Evolutionary conservation across 208 protist species (phyloP), one percentile per base, ranked within the genome.

Genomic region (Trypanosoma cruzi): DNA sequence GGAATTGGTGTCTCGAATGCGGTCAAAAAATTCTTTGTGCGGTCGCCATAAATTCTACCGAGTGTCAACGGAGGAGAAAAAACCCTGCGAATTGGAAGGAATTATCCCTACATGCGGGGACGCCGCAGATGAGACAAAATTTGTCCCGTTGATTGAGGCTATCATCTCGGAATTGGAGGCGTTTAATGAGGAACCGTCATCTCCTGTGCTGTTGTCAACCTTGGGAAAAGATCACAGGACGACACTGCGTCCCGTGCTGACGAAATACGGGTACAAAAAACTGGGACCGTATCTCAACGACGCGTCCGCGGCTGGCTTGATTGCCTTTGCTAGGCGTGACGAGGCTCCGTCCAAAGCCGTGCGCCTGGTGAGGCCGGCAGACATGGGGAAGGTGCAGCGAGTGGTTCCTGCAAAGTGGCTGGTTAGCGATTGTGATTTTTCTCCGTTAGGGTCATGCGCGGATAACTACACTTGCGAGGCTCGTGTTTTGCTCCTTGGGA

Each of bases 401-500:
- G 77, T 65, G 62, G 74, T 71, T 24, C 82, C 82, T n/a, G 80
- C 75, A 42, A 78, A 59, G 59, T 93, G 90, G 87, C 86, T 90
- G 59, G 22, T 44, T 54, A 48, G 20, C 13, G 28, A 49, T 16
- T 42, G 44, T 31, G 32, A 58, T 4, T 44, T 22, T 42, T 42
- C 68, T n/a, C 88, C 79, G n/a, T 68, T 64, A 11, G 59, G 68
- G 0, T 80, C 69, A 16, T 82, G 67, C n/a, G 84, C 64, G 40
- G 42, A 64, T 10, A 26, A 81, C 65, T 92, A 91, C 77, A 70
- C 63, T 6, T 88, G 81, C 0, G 53, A 67, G 8, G 88, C 94
- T 2, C 86, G 88, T 48, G 94, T 98, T 37, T 71, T 99, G 54
- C 82, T 98, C 52, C 78, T 98, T 13, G 97, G 97, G 22, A 96